Conservation (phyloP, 2,329 filamentous ascomycete genomes). For the Sarocladium kiliense region DNA sequence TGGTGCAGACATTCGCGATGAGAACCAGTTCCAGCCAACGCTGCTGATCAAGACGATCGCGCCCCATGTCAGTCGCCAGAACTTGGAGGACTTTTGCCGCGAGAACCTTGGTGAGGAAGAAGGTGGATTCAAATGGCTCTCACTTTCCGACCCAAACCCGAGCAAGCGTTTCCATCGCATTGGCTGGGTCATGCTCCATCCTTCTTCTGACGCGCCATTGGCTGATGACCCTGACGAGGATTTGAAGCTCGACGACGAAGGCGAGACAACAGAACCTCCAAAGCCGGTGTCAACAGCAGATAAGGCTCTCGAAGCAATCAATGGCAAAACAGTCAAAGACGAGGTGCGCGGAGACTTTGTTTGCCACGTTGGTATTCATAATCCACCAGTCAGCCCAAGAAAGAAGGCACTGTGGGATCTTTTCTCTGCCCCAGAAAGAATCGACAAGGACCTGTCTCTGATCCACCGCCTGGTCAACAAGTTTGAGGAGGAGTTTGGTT, state of each 20-base stretch:
- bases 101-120: conserved; percentile 88
- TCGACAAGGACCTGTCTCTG: conserved; percentile 82
- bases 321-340: conserved; percentile 95
- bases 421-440: conserved; percentile 88
- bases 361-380: conserved; percentile 94
- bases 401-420: conserved; percentile 98
- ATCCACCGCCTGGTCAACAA: conserved; percentile 78
- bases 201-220: conserved; percentile 61
- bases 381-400: conserved; percentile 75
- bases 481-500: conserved; percentile 78
- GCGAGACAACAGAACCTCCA: conserved; percentile 51
- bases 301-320: conserved; percentile 87
- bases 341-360: conserved; percentile 92
- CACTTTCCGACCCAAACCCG: conserved; percentile 92
- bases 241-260: conserved; percentile 51
- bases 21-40: conserved; percentile 82
- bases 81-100: conserved; percentile 90
- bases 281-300: conserved; percentile 61
- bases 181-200: conserved; percentile 95
- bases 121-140: conserved; percentile 93
- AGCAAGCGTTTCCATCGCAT: conserved; percentile 96
- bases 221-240: conserved; percentile 64
- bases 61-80: conserved; percentile 88
- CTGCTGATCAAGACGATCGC: conserved; percentile 97
- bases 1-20: conserved; percentile 83